These are phyloP conservation scores for Aspergillus novofumigatus DNA, from an alignment of 2,329 filamentous ascomycete species.

Conservation along the genomic window DNA sequence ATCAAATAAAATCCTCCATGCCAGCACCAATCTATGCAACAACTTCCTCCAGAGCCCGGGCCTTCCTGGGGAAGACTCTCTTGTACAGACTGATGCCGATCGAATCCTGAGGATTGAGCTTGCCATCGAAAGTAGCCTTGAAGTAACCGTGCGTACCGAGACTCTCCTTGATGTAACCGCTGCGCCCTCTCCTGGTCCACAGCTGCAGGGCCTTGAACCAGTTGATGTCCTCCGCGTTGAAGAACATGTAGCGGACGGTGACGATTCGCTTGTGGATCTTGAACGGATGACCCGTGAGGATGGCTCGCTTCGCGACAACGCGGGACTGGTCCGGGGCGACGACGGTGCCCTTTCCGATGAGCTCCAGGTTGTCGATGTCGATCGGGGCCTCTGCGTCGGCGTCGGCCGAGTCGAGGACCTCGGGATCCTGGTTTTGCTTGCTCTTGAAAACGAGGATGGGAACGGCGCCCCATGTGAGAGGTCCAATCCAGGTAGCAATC, in stretches of 20 bases:
- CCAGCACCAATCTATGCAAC: conserved; percentile 9
- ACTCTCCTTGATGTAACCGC: conserved; percentile 88
- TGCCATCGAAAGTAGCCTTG: conserved; percentile 95
- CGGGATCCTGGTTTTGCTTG: conserved; percentile 30
- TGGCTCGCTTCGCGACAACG: conserved; percentile 87
- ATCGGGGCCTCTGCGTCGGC: conserved; percentile 34
- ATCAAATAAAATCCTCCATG: not conserved
- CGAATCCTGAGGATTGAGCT: conserved; percentile 92
- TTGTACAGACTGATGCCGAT: conserved; percentile 89
- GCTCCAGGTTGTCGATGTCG: conserved; percentile 52
- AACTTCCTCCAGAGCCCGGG: conserved; percentile 45
- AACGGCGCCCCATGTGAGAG: conserved; percentile 87
- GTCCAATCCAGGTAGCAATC: conserved; percentile 84
- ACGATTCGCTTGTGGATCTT: conserved; percentile 99
- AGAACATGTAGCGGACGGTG: conserved; percentile 99
- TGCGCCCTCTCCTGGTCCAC: conserved; percentile 86
- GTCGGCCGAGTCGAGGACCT: conserved; percentile 43
- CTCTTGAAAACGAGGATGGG: conserved; percentile 83
- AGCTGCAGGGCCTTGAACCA: conserved; percentile 97
- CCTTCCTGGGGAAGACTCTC: conserved; percentile 73
- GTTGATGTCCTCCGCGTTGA: conserved; percentile 87
- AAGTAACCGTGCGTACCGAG: conserved; percentile 99
- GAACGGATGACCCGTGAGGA: conserved; percentile 92
- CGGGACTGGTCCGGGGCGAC: conserved; percentile 69
- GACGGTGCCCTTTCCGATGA: conserved; percentile 83